Base-by-base conservation (phyloP, 2,329 filamentous ascomycete species). In the Alternaria viburni region DNA sequence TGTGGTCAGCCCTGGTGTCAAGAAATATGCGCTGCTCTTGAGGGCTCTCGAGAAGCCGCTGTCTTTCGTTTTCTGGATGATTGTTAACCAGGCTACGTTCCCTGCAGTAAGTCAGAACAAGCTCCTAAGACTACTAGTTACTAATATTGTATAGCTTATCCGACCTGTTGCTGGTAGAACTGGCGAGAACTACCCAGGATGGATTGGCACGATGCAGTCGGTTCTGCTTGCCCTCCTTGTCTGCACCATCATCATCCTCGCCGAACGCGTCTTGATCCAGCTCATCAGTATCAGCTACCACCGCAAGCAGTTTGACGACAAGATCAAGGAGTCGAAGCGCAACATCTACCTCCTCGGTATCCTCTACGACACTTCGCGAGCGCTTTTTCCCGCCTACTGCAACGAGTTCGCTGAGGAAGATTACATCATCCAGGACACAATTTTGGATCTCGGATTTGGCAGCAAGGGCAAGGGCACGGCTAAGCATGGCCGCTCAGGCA, bases 351-450 rank as follows among this genome's bases (percentile, higher is more conserved):
- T 98, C 3, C 85, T 99, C 3, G 90, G 92, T 17, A 83, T 96
- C 28, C 88, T 99, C 59, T 97, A 96, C 79, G 94, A 98, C 68
- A 93, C 94, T 19, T 97, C 95, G 4, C 88, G 93, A 57, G 86
- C 89, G 6, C 85, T 98, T 54, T 99, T 98, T 75, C 96, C 96
- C 25, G 91, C 93, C 81, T 97, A 97, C 82, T 97, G 93, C 81
- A 86, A 85, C 23, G 95, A 98, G 73, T 98, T 99, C 73, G 85
- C 87, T 17, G 92, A 97, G 23, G 96, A 98, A 77, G 96, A 99
- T 80, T 92, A 94, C 76, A 85, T 93, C 73, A 97, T 99, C 77
- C 92, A 92, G 75, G 93, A 97, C 74, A 88, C 81, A 21, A 71
- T 74, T 17, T 69, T 85, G 46, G 79, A 93, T 73, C 83, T 93